A percentile compares a stretch with the other conserved stretches of the same genome.
phyloP scores from a whole-genome alignment of 2,329 filamentous ascomycete species.

The Cladosporium sp. region DNA sequence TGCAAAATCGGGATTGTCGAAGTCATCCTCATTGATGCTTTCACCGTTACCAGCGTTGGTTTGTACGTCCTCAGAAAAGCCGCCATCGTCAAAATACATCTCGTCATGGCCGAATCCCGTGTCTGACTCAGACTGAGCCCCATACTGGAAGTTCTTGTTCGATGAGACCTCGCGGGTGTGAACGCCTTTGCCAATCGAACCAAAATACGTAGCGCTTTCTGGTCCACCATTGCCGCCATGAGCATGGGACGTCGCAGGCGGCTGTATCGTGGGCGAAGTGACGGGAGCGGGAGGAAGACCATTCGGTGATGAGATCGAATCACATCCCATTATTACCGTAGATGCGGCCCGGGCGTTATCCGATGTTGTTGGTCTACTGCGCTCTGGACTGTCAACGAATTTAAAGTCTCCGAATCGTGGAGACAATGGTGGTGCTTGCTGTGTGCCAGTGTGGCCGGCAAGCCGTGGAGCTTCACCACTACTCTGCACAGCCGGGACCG shows the following conservation, averaged over 20 bases:
- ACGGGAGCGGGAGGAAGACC: not conserved
- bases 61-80: constrained; percentile 18
- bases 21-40: constrained; percentile 33
- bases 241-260: not conserved
- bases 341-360: not conserved
- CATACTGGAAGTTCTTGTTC: constrained; percentile 16
- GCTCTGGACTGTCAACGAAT: constrained; percentile 16
- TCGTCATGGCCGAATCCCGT: constrained; percentile 20
- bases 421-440: not conserved
- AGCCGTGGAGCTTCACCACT: not conserved
- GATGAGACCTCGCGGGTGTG: constrained; percentile 9
- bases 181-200: constrained; percentile 15
- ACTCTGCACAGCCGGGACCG: not conserved
- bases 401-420: constrained; percentile 18
- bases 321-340: not conserved
- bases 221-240: constrained; percentile 5
- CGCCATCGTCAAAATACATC: constrained; percentile 36
- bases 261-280: not conserved
- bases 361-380: constrained; percentile 13
- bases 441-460: not conserved
- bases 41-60: constrained; percentile 4
- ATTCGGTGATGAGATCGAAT: not conserved
- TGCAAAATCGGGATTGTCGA: constrained; percentile 27
- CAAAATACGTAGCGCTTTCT: constrained; percentile 17
- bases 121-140: not conserved